Base-by-base conservation (phyloP, 2,329 filamentous ascomycete genomes). In the Polytolypa hystricis region DNA sequence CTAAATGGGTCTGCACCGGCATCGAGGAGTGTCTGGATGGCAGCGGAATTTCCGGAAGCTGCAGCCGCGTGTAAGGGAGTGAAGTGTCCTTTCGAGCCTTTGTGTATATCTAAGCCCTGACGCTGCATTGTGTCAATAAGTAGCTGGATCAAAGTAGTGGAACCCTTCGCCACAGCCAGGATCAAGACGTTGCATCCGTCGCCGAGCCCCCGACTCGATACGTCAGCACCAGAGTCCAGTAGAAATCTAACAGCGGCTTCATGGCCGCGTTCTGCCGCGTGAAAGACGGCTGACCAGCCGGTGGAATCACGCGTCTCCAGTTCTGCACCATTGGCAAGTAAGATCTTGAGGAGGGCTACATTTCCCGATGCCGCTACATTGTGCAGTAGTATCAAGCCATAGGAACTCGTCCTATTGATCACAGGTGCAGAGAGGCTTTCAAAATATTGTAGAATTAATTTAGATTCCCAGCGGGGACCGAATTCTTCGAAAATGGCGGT, bases 201-300 rank as follows among this genome's bases (percentile, higher is more conserved):
- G 23, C n/a, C n/a, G 8, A 26, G 23, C 8, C n/a, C 23, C 30
- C 30, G n/a, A 4, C 11, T 17, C 4, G 17, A 12, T 4, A 32
- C 19, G 17, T 32, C 19, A 6, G 30, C 30, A 12, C 30, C 30
- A n/a, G n/a, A n/a, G n/a, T 32, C 30, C n/a, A 32, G 30, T 7
- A 32, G 17, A 32, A 32, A 16, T 16, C 30, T 12, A 32, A 32
- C 30, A 16, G 14, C 12, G 6, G 15, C 14, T 32, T 6, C 14
- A n/a, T 32, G 17, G 30, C 30, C 6, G n/a, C 19, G 6, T 4
- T 17, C 4, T 16, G 30, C 30, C 14, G 23, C 23, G 23, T 26
- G n/a, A n/a, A 8, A 26, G n/a, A 26, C 8, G 8, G 23, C 8
- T 8, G 23, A 8, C 23, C 23, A 26, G 8, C 23, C 23, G n/a